phyloP scores from a whole-genome alignment of 139 green algal species.

The Monoraphidium neglectum region DNA sequence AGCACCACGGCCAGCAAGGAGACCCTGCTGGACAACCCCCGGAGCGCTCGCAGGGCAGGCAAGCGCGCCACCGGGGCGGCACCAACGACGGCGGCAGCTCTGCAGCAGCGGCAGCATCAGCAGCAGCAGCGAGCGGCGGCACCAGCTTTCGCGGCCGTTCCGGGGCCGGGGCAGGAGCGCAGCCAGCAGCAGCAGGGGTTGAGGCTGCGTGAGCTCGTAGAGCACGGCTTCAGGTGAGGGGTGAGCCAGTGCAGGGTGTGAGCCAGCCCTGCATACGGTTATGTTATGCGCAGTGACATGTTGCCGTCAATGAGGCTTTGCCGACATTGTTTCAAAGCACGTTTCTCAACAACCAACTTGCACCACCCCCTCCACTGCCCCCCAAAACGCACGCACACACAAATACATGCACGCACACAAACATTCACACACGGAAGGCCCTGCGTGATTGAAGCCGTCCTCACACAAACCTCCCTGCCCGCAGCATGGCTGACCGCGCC shows the following conservation, averaged over 20 bases:
- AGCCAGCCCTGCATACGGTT: neutral
- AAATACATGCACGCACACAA: no score
- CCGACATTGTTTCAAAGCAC: neutral
- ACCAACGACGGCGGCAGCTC: no score
- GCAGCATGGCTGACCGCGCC: slow-evolving; percentile 8
- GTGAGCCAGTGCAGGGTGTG: neutral
- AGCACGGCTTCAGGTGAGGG: slow-evolving; percentile 27
- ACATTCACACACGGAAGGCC: no score
- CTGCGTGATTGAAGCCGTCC: no score
- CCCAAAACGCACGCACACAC: neutral
- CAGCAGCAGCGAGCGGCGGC: no score
- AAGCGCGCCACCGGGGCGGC: no score
- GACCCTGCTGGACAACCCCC: no score
- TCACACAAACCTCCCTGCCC: neutral
- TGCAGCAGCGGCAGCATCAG: no score
- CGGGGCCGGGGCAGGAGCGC: neutral
- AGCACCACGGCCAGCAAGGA: no score
- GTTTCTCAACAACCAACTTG: neutral
- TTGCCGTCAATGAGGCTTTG: neutral
- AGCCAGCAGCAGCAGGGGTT: neutral
- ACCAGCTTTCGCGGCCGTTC: neutral
- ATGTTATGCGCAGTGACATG: neutral
- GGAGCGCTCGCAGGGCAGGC: no score
- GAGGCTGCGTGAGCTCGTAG: slow-evolving; percentile 8
- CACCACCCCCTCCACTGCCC: neutral